Evolutionary conservation across 208 protist species (phyloP).

Genomic region (Acanthamoeba triangularis): DNA sequence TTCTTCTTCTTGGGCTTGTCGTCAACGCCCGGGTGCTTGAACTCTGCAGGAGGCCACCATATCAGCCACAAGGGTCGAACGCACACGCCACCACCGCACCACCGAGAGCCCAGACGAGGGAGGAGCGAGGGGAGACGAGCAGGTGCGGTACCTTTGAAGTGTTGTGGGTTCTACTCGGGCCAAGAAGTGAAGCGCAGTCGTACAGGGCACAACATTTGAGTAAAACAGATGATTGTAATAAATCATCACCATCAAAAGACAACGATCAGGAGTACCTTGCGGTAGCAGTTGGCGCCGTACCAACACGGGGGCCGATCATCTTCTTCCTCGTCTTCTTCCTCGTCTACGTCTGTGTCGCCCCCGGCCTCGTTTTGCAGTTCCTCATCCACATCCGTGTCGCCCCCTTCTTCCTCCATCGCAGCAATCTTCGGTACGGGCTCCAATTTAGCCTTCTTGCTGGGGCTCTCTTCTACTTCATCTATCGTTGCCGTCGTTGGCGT

Average conservation of each 20-base stretch:
- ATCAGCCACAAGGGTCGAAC: neutral
- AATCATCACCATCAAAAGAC: neutral
- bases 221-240: neutral
- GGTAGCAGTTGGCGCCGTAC: slow-evolving; percentile 51
- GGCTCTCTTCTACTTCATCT: neutral
- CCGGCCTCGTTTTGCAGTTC: neutral
- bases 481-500: neutral
- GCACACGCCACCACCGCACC: neutral
- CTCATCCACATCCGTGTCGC: neutral
- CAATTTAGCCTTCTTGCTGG: slow-evolving; percentile 3
- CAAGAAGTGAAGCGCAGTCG: neutral
- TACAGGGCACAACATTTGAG: neutral
- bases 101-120: neutral
- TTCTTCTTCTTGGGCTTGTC: neutral
- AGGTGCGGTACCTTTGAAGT: slow-evolving; percentile 7
- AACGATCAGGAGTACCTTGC: neutral
- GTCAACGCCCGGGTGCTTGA: neutral
- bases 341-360: neutral
- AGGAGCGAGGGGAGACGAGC: too few species aligned
- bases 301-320: slow-evolving; percentile 8
- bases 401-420: neutral
- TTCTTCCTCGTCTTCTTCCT: slow-evolving; percentile 5
- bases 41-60: neutral
- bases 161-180: neutral
- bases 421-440: neutral